These are phyloP conservation scores for Moricandia moricandioides DNA, from an alignment of 345 rosid species.

Conservation along the genomic window DNA sequence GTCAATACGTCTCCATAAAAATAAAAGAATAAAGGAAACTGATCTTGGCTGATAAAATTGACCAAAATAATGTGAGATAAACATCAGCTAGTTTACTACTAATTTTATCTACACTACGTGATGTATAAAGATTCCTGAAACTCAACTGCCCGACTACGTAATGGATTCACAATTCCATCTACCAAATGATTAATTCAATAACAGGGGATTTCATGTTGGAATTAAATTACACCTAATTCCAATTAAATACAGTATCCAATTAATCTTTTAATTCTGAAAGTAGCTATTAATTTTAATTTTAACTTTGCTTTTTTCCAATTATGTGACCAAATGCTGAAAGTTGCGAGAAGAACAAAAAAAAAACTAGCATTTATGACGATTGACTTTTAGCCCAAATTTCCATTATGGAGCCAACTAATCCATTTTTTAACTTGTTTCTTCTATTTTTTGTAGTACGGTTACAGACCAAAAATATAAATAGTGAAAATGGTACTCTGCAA, in stretches of 20 bases:
- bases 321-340: not conserved
- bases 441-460: not conserved
- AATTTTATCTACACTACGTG: not conserved
- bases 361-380: not conserved
- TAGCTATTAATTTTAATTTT: not conserved
- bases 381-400: not conserved
- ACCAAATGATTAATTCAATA: too few species aligned
- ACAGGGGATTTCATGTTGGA: too few species aligned
- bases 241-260: too few species aligned
- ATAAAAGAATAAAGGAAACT: not conserved
- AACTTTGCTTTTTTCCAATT: not conserved
- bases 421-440: not conserved
- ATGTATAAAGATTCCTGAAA: not conserved
- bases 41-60: constrained; percentile 3
- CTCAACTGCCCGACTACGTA: not conserved
- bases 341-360: not conserved
- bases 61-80: not conserved
- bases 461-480: not conserved
- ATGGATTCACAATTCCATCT: too few species aligned
- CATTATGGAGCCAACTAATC: not conserved
- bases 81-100: not conserved
- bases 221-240: too few species aligned
- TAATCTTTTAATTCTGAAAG: not conserved
- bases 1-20: not conserved
- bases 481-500: not conserved